Percentiles rank a stretch among this genome's conserved stretches.
Evolutionary conservation across 73 alveolate species (phyloP).

Genomic region (Paramecium octaurelia): DNA sequence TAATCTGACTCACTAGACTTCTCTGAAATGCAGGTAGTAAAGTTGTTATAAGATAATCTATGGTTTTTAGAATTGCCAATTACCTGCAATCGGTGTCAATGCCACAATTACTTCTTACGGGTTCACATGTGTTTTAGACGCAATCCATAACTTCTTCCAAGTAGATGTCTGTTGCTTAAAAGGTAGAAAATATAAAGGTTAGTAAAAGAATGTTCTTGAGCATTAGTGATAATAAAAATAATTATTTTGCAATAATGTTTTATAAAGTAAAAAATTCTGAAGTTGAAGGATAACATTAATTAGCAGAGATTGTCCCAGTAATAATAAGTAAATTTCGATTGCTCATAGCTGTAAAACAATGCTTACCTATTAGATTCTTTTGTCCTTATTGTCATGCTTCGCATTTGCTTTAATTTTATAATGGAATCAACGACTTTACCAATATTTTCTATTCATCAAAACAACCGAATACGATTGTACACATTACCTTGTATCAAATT

Average conservation of each 20-base stretch:
- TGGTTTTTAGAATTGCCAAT: background rate
- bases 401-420: background rate
- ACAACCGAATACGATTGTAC: background rate
- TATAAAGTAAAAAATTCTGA: slow-evolving; percentile 35
- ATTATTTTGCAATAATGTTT: background rate
- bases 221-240: background rate
- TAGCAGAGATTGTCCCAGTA: background rate
- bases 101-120: slow-evolving; percentile 17
- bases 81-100: slow-evolving; percentile 43
- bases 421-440: background rate
- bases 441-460: background rate
- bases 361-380: background rate
- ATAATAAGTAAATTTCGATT: background rate
- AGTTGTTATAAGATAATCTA: slow-evolving; percentile 27
- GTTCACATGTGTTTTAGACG: background rate
- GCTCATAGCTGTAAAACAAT: background rate
- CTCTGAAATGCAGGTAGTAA: background rate
- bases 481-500: background rate
- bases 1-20: background rate
- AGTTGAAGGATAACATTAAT: slow-evolving; percentile 39
- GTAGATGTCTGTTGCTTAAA: background rate
- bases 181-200: background rate
- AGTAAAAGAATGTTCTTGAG: background rate
- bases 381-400: background rate
- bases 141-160: slow-evolving; percentile 48